Base-by-base conservation (phyloP, 2,329 filamentous ascomycete species). In the Diaporthe citrichinensis region DNA sequence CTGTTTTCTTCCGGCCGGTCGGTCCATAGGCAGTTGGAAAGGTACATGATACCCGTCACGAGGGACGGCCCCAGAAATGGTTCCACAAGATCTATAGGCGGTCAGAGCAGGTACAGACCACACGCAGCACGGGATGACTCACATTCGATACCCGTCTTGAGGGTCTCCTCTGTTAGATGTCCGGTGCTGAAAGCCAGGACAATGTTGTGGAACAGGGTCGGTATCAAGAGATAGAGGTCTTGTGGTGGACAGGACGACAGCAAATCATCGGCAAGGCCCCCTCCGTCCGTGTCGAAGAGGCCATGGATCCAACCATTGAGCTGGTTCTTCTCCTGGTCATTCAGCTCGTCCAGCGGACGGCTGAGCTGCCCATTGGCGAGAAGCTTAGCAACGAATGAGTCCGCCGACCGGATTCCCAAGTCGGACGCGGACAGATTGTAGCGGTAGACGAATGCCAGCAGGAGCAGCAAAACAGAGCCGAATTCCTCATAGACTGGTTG, bases 401-500 rank as follows among this genome's bases (percentile, higher is more conserved):
- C 90, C 0, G 88, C 81, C 1, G 87, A 85, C 28, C 87, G 84
- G 31, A 90, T 86, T 2, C 93, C 94, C 41, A 96, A 86, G 49
- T 96, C 93, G 5, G 89, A 84, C 8, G 88, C 85, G 0, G 88
- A 89, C 14, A 97, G 86, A 71, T 91, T 90, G 80, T 96, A 96
- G 20, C 95, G 92, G 81, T 95, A 90, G n/a, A 93, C 89, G 78
- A 95, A 93, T 0, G 93, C 93, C 71, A 96, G 84, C 0, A 95
- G 88, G 3, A 97, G 86, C 1, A 97, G 88, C 10, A 97, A 84
- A 23, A 96, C 92, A 0, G 93, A 92, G 0, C 94, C 94, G 78
- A 96, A 97, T 79, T 97, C 95, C 80, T 97, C 95, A 79, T 97
- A 97, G 0, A 95, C 92, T 0, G 94, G 94, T 81, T 96, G 94